These are phyloP conservation scores for Corallochytrium limacisporum DNA, from an alignment of 78 protist species.

Conservation along the genomic window DNA sequence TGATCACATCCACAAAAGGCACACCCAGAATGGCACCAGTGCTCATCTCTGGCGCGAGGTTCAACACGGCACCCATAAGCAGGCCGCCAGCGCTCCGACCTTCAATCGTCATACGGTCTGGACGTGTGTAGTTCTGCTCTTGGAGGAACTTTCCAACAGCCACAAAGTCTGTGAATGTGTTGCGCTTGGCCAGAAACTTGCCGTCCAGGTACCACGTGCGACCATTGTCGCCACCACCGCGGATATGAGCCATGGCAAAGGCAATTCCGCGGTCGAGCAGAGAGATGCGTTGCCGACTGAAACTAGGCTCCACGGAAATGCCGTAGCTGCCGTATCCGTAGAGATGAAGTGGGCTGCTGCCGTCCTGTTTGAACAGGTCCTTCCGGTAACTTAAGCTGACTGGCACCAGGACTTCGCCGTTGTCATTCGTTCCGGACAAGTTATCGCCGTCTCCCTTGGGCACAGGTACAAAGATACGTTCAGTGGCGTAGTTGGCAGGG, in stretches of 20 bases:
- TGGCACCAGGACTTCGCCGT: too few species aligned
- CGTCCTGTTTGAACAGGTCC: background rate
- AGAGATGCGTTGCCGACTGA: background rate
- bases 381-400: background rate
- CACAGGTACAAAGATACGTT: too few species aligned
- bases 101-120: background rate
- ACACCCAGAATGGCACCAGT: background rate
- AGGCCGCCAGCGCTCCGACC: conserved; percentile 39
- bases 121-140: background rate
- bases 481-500: too few species aligned
- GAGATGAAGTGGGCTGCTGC: background rate
- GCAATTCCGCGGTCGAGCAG: conserved; percentile 17
- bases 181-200: conserved; percentile 19
- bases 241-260: conserved; percentile 28
- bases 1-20: conserved; percentile 33
- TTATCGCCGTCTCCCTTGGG: too few species aligned
- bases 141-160: background rate
- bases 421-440: too few species aligned
- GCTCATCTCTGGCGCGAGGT: conserved; percentile 14
- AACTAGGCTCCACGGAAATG: background rate
- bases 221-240: conserved; percentile 27
- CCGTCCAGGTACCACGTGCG: conserved; percentile 25
- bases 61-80: conserved; percentile 19
- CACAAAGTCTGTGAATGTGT: conserved; percentile 25
- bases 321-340: conserved; percentile 15